These are phyloP conservation scores for Paramecium pentaurelia DNA, from an alignment of 73 alveolate genomes.

Conservation along the genomic window DNA sequence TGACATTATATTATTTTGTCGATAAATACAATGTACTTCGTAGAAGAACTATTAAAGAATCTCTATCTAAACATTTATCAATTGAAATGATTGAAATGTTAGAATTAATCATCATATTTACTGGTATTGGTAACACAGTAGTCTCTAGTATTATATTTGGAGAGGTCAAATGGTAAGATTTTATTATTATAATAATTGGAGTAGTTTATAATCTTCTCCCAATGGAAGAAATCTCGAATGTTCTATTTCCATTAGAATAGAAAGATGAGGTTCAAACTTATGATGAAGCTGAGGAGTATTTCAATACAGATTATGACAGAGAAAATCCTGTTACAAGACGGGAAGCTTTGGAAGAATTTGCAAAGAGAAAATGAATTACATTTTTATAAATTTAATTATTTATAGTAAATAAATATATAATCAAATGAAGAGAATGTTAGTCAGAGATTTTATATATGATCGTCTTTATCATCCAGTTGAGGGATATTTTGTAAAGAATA, in stretches of 20 bases:
- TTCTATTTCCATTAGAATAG: slow-evolving; percentile 51
- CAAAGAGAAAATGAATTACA: neutral
- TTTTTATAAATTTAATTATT: neutral
- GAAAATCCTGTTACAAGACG: slow-evolving; percentile 62
- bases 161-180: slow-evolving; percentile 46
- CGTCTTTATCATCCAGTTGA: slow-evolving; percentile 70
- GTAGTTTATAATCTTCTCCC: slow-evolving; percentile 23
- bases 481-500: slow-evolving; percentile 78
- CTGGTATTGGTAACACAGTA: slow-evolving; percentile 44
- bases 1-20: slow-evolving; percentile 36
- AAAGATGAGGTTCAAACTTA: slow-evolving; percentile 38
- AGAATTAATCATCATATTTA: slow-evolving; percentile 34
- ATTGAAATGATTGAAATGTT: slow-evolving; percentile 51
- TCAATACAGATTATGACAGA: slow-evolving; percentile 58
- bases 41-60: slow-evolving; percentile 59
- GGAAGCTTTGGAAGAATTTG: slow-evolving; percentile 2
- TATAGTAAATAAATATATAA: neutral
- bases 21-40: slow-evolving; percentile 51
- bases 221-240: slow-evolving; percentile 50
- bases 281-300: slow-evolving; percentile 42
- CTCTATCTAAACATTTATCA: slow-evolving; percentile 39
- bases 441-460: slow-evolving; percentile 77
- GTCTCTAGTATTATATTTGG: slow-evolving; percentile 22
- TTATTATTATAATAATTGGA: slow-evolving; percentile 44
- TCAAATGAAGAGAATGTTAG: neutral